phyloP scores from a whole-genome alignment of 2,329 filamentous ascomycete species.

The Neofusicoccum sp. region DNA sequence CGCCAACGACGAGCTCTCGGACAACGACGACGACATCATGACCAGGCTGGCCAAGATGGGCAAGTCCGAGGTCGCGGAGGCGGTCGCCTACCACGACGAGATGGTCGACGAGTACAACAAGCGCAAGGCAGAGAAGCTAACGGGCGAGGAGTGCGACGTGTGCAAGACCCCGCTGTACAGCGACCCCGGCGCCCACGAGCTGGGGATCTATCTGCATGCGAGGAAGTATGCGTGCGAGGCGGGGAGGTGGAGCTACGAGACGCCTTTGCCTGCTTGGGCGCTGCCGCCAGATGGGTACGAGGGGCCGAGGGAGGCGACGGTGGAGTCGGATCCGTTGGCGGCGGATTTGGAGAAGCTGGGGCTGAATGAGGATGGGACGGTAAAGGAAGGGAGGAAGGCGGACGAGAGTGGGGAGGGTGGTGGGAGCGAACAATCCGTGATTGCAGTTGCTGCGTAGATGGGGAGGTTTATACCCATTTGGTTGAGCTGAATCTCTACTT shows the following conservation, averaged over 20 bases:
- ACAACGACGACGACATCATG: conserved; percentile 87
- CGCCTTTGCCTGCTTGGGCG: conserved; percentile 81
- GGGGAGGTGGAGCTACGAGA: conserved; percentile 84
- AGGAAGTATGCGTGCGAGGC: conserved; percentile 81
- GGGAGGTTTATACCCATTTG: too few relatives aligned
- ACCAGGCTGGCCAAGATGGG: conserved; percentile 83
- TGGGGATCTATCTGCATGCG: conserved; percentile 92
- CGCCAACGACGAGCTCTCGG: conserved; percentile 61
- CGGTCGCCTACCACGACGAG: conserved; percentile 89
- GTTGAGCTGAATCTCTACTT: too few relatives aligned
- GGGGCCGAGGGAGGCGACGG: conserved; percentile 66
- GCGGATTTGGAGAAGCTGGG: conserved; percentile 43
- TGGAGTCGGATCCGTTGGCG: conserved; percentile 46
- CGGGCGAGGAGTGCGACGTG: conserved; percentile 74
- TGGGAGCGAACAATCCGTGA: background rate
- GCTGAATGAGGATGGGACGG: conserved; percentile 10
- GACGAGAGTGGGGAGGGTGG: background rate
- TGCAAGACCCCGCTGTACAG: conserved; percentile 90
- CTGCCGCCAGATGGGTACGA: conserved; percentile 70
- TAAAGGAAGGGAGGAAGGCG: background rate
- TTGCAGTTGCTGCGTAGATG: background rate
- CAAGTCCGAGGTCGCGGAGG: conserved; percentile 87
- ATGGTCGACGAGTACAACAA: conserved; percentile 90
- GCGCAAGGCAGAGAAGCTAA: conserved; percentile 89
- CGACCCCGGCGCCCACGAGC: conserved; percentile 84